A percentile compares a stretch with the other conserved stretches of the same genome.
Conservation (phyloP, 176 grass and related monocot species). For the Oryza meyeriana region DNA sequence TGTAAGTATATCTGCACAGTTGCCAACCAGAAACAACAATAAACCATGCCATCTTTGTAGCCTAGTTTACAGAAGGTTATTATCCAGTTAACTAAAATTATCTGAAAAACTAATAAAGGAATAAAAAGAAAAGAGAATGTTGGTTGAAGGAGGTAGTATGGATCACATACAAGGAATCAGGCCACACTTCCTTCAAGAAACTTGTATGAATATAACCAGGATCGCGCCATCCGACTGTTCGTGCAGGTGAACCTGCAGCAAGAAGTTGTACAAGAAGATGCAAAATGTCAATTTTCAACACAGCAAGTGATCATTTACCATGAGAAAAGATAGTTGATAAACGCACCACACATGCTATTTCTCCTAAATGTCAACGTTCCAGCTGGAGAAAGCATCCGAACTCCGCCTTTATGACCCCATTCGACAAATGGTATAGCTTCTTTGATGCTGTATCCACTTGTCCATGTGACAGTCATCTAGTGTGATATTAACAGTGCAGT, state of each 20-base stretch:
- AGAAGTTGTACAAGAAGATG: not conserved
- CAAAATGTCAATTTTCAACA: not conserved
- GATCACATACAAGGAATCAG: slow-evolving; percentile 42
- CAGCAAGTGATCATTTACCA: not conserved
- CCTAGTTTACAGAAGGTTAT: not conserved
- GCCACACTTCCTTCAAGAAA: slow-evolving; percentile 72
- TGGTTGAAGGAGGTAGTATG: not conserved
- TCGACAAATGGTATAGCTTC: slow-evolving; percentile 77
- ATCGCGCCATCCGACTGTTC: slow-evolving; percentile 73
- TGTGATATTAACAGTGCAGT: not conserved
- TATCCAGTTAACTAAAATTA: not conserved
- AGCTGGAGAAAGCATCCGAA: slow-evolving; percentile 47
- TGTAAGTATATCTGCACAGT: slow-evolving; percentile 39
- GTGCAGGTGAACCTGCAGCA: slow-evolving; percentile 57
- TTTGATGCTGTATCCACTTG: slow-evolving; percentile 70
- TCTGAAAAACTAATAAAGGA: no score
- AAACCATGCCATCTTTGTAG: not conserved
- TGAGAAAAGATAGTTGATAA: not conserved
- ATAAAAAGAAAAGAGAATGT: not conserved
- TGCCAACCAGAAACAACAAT: not conserved
- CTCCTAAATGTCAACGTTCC: slow-evolving; percentile 74
- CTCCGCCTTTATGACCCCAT: slow-evolving; percentile 54
- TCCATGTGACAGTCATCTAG: slow-evolving; percentile 89
- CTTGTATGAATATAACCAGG: slow-evolving; percentile 73
- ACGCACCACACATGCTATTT: slow-evolving; percentile 80